These are phyloP conservation scores for Euphorbia celastroides DNA, from an alignment of 441 rosid genomes.

Conservation along the genomic window DNA sequence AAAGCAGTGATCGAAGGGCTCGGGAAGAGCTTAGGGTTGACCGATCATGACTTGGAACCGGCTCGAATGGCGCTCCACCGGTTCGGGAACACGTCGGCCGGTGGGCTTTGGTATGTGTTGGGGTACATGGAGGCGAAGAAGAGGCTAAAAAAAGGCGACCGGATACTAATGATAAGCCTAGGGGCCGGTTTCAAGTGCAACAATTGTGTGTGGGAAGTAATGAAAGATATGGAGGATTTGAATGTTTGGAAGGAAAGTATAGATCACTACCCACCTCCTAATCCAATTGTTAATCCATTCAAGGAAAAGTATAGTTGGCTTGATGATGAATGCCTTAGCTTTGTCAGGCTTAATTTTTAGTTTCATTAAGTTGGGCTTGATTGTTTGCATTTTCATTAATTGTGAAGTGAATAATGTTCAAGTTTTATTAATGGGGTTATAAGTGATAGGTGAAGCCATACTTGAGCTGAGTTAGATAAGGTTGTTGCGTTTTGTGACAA, in stretches of 20 bases:
- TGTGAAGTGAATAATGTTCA: not conserved
- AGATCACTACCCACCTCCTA: slow-evolving; percentile 38
- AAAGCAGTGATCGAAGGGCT: slow-evolving; percentile 63
- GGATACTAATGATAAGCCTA: slow-evolving; percentile 65
- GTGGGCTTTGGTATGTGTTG: slow-evolving; percentile 78
- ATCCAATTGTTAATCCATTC: slow-evolving; percentile 34
- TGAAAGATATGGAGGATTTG: slow-evolving; percentile 35
- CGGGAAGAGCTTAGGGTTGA: slow-evolving; percentile 40
- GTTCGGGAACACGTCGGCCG: slow-evolving; percentile 75
- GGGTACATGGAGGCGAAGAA: slow-evolving; percentile 77
- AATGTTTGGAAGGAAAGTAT: slow-evolving; percentile 64
- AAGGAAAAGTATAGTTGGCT: slow-evolving; percentile 56
- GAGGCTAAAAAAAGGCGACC: slow-evolving; percentile 58
- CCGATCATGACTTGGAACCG: slow-evolving; percentile 57
- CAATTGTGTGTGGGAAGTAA: slow-evolving; percentile 71
- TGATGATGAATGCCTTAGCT: slow-evolving; percentile 39
- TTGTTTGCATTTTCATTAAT: not conserved
- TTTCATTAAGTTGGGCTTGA: not conserved
- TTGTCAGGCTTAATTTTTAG: slow-evolving; percentile 17
- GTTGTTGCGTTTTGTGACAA: not conserved
- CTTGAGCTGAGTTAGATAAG: not conserved
- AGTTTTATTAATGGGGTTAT: not conserved
- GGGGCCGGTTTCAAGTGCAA: slow-evolving; percentile 87
- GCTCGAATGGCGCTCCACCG: slow-evolving; percentile 70
- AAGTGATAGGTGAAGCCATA: not conserved